Evolutionary conservation across 345 rosid genomes (phyloP).

Genomic region (Raphanus raphanistrum): DNA sequence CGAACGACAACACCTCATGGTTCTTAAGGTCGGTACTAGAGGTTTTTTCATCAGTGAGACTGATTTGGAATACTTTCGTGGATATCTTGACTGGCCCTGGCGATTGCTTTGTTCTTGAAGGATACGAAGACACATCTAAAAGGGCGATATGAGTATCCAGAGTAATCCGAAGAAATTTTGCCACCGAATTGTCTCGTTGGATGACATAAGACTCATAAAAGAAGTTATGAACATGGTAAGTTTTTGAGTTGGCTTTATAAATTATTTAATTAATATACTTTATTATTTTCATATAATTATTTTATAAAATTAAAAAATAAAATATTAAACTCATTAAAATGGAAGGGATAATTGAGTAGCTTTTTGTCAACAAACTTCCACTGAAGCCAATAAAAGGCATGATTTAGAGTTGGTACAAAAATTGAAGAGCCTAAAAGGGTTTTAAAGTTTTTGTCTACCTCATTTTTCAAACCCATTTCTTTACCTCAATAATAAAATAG

Average conservation of each 20-base stretch:
- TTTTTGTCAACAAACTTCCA: too few relatives aligned
- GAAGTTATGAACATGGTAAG: constrained; percentile 17
- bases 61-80: constrained; percentile 52
- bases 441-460: too few relatives aligned
- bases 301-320: too few relatives aligned
- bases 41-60: constrained; percentile 35
- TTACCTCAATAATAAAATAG: too few relatives aligned
- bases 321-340: too few relatives aligned
- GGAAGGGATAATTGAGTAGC: background rate
- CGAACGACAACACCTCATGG: constrained; percentile 16
- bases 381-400: too few relatives aligned
- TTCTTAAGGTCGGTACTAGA: constrained; percentile 34
- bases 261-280: too few relatives aligned
- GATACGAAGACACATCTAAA: constrained; percentile 56
- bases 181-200: constrained; percentile 42
- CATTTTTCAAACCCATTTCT: too few relatives aligned
- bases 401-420: too few relatives aligned
- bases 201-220: constrained; percentile 49
- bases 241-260: background rate
- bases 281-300: too few relatives aligned
- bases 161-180: constrained; percentile 31
- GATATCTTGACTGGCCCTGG: constrained; percentile 41
- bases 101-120: constrained; percentile 41
- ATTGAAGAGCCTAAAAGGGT: too few relatives aligned
- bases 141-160: constrained; percentile 31